Evolutionary conservation across 2,329 filamentous ascomycete genomes (phyloP).

Genomic region (Dothiorella sarmentorum): DNA sequence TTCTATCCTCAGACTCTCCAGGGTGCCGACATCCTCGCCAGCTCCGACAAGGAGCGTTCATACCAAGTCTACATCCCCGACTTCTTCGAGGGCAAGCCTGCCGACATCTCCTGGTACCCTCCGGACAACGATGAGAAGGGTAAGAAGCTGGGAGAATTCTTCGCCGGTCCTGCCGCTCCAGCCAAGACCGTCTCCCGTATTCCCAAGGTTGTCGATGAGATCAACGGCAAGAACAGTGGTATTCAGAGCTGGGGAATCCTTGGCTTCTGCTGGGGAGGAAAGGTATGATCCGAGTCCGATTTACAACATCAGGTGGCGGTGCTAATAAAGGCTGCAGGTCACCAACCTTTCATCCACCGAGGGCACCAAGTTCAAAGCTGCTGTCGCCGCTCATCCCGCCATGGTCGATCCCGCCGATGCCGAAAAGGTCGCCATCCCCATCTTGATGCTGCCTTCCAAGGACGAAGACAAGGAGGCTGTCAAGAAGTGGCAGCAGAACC

Average conservation of each 20-base stretch:
- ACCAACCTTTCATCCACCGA: constrained; percentile 51
- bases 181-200: constrained; percentile 55
- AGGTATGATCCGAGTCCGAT: constrained; percentile 25
- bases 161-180: constrained; percentile 55
- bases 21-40: constrained; percentile 60
- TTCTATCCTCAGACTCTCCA: constrained; percentile 62
- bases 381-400: constrained; percentile 55
- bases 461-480: constrained; percentile 55
- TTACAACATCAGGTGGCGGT: background rate
- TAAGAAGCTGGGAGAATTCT: constrained; percentile 58
- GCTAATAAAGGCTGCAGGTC: constrained; percentile 41
- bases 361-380: constrained; percentile 56
- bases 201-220: constrained; percentile 53
- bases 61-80: constrained; percentile 91
- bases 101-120: constrained; percentile 59
- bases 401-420: constrained; percentile 60
- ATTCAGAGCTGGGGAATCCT: constrained; percentile 58
- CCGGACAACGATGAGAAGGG: constrained; percentile 59
- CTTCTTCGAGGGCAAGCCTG: constrained; percentile 77
- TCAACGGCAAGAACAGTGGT: constrained; percentile 43
- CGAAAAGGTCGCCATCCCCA: constrained; percentile 53
- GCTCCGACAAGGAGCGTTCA: constrained; percentile 62
- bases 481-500: constrained; percentile 46
- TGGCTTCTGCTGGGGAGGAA: constrained; percentile 60
- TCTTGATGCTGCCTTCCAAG: constrained; percentile 54